Evolutionary conservation across 768 basidiomycete species (phyloP).

Genomic region (Pleurotus tuber-regium): DNA sequence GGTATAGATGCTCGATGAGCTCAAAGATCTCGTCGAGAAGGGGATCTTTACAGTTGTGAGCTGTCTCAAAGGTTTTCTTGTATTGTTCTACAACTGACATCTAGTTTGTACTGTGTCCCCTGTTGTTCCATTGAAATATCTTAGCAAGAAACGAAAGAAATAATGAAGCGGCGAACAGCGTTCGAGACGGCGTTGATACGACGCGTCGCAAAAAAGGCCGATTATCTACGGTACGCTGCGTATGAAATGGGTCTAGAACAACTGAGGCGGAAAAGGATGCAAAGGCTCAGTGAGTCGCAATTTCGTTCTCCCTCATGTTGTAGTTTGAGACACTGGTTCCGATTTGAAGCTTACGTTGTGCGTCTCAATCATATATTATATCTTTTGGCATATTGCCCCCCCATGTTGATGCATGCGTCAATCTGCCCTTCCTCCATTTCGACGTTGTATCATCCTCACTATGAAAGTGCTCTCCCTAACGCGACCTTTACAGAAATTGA

Average conservation of each 20-base stretch:
- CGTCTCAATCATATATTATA: no score
- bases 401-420: no score
- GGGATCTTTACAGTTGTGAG: conserved; percentile 78
- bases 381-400: no score
- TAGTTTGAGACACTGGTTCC: no score
- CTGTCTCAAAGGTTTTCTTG: no score
- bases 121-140: conserved; percentile 15
- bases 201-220: conserved; percentile 79
- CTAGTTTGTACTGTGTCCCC: no score
- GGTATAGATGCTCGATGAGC: conserved; percentile 87
- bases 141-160: conserved; percentile 78
- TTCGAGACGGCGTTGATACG: conserved; percentile 86
- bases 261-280: conserved; percentile 69
- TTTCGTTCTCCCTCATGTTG: no score
- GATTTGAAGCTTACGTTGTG: no score
- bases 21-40: conserved; percentile 87
- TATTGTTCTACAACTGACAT: no score
- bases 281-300: conserved; percentile 62
- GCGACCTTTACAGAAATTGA: conserved; percentile 41
- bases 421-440: no score
- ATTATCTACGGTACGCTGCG: conserved; percentile 87
- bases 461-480: no score
- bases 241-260: conserved; percentile 91
- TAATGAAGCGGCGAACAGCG: conserved; percentile 78
- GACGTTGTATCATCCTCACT: no score